Evolutionary conservation across 2,329 filamentous ascomycete genomes (phyloP), one percentile per base, ranked within the genome.

Genomic region (Fusarium virguliforme): DNA sequence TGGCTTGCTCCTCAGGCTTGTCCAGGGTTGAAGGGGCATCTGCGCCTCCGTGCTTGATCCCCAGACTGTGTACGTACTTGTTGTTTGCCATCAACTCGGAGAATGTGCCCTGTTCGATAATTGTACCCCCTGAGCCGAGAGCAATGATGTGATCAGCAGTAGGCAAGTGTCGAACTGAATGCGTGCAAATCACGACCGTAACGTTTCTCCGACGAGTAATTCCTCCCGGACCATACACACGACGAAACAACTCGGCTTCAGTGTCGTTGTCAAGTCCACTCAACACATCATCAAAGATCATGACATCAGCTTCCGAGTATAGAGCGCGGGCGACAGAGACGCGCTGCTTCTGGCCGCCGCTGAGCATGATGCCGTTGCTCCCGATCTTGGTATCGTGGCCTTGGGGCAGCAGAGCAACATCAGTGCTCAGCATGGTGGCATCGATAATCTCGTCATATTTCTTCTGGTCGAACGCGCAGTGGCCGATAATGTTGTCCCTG

Each of bases 61-160:
- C 79, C 0, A 85, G 77, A 10, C 78, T 79, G 18, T 81, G 74
- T 0, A 84, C 77, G 43, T 85, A 84, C 26, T 78, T 80, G 15
- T 79, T 75, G 40, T 81, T 81, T 2, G 67, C 63, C 55, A 74
- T 67, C 24, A 80, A 62, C 2, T 77, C 70, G 0, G 61, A 13
- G 55, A 79, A 80, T 5, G 46, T 59, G 0, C 80, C 80, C 35
- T 87, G 81, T 34, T 88, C 85, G 1, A 82, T 74, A 1, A 87
- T 65, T 0, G 71, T 79, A 0, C 85, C 85, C 9, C 81, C 79
- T 0, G 70, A 37, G 0, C 80, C 81, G 0, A 89, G 79, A 0
- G 82, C 84, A 40, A 88, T 81, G 8, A 88, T 82, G 35, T 85
- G 82, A 48, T 88, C 84, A 60, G 78, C 83, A 37, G 72, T 69